A percentile compares a stretch with the other conserved stretches of the same genome.
These are phyloP conservation scores for Paecilomyces formosus DNA, from an alignment of 2,329 filamentous ascomycete species.

Conservation along the genomic window DNA sequence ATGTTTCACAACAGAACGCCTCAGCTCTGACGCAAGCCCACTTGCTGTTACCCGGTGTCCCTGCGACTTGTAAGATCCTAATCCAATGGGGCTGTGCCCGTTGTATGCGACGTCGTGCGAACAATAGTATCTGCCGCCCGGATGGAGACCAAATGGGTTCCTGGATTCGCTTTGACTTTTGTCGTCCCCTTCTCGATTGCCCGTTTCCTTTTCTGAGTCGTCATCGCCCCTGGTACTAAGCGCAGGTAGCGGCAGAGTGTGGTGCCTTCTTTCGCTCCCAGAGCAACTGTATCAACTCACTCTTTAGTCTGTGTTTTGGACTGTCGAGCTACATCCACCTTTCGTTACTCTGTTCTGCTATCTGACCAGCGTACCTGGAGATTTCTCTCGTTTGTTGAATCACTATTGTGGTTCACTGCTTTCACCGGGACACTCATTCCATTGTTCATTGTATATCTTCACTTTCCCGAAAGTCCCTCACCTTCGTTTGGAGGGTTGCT, in stretches of 20 bases:
- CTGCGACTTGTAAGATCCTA: not conserved
- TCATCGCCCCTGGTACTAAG: not conserved
- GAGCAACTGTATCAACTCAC: not conserved
- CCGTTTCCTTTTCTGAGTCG: not conserved
- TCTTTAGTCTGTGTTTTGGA: not conserved
- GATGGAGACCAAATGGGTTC: not conserved
- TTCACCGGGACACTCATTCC: not conserved
- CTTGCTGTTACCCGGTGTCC: not conserved
- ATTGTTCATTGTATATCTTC: not conserved
- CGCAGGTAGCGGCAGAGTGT: not conserved
- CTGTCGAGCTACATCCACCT: not conserved
- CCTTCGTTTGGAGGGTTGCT: not conserved
- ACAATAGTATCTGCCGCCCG: not conserved
- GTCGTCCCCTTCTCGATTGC: not conserved
- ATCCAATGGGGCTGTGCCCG: not conserved
- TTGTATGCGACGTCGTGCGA: not conserved
- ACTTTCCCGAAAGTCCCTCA: not conserved
- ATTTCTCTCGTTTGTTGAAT: not conserved
- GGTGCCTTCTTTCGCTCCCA: not conserved
- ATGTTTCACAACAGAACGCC: not conserved
- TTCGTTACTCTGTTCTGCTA: not conserved
- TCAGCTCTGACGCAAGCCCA: slow-evolving; percentile 1
- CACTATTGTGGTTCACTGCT: not conserved
- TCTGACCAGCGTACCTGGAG: not conserved
- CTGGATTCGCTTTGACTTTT: not conserved